phyloP scores from a whole-genome alignment of 352 stramenopile genomes.

The Thalassiosira oceanica region DNA sequence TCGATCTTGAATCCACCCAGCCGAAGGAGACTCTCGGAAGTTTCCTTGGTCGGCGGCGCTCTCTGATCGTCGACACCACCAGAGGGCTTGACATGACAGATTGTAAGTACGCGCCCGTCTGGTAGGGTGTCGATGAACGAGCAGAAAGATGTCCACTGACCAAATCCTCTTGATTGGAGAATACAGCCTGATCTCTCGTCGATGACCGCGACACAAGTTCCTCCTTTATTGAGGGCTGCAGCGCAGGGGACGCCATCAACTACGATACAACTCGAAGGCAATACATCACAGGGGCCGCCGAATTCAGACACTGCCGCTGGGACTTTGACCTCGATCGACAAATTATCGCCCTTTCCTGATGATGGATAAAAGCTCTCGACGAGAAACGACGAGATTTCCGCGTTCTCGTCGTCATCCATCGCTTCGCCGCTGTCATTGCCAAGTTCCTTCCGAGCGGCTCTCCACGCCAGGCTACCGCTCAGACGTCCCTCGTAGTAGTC shows the following conservation, averaged over 20 bases:
- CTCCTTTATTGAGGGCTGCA: constrained; percentile 15
- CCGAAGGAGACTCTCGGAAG: constrained; percentile 8
- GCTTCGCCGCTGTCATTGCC: constrained; percentile 29
- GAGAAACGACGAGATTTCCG: constrained; percentile 30
- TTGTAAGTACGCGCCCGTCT: constrained; percentile 50
- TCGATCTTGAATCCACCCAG: constrained; percentile 45
- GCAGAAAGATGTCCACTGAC: constrained; percentile 33
- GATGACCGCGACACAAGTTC: constrained; percentile 65
- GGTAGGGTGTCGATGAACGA: constrained; percentile 58
- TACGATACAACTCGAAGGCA: constrained; percentile 24
- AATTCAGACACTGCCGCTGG: constrained; percentile 5
- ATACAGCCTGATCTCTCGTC: constrained; percentile 65
- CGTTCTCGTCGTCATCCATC: constrained; percentile 7
- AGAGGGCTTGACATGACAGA: constrained; percentile 45
- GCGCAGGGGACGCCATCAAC: constrained; percentile 51
- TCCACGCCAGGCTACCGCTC: constrained; percentile 68
- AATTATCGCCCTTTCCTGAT: constrained; percentile 6
- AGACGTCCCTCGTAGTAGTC: constrained; percentile 63
- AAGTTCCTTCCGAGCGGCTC: constrained; percentile 53
- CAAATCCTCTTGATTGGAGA: constrained; percentile 66
- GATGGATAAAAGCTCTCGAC: constrained; percentile 57
- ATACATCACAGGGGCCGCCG: no score
- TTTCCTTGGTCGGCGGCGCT: neutral
- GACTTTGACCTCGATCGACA: constrained; percentile 20
- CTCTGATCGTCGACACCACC: neutral